Percentiles rank a stretch among this genome's conserved stretches.
phyloP scores from a whole-genome alignment of 2,329 filamentous ascomycete species.

The Annulohypoxylon truncatum region DNA sequence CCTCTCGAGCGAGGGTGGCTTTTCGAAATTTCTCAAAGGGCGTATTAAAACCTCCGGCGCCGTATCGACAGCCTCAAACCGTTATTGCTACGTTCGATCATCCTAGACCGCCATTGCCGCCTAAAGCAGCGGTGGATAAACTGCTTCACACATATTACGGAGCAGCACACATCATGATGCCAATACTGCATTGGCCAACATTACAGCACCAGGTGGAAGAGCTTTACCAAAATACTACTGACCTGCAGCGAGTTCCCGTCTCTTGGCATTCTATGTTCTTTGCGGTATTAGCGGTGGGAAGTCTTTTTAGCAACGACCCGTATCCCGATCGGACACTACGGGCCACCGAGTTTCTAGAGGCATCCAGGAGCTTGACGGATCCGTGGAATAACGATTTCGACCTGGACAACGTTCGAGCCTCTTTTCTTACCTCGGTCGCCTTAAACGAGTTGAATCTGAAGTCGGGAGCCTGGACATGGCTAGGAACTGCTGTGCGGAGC shows the following conservation, averaged over 20 bases:
- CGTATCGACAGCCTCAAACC: constrained; percentile 67
- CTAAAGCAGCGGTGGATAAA: constrained; percentile 75
- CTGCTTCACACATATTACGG: constrained; percentile 81
- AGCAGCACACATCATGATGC: constrained; percentile 82
- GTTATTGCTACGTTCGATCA: constrained; percentile 58
- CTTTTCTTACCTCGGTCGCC: constrained; percentile 80
- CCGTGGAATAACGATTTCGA: constrained; percentile 84
- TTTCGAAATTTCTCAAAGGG: constrained; percentile 80
- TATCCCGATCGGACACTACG: constrained; percentile 64
- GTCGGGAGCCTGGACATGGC: constrained; percentile 86
- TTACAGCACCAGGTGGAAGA: constrained; percentile 82
- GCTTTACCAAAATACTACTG: constrained; percentile 75
- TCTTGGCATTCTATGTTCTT: constrained; percentile 86
- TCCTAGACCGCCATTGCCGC: constrained; percentile 74
- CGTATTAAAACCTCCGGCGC: constrained; percentile 81
- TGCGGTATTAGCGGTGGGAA: constrained; percentile 83
- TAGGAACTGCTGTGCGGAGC: constrained; percentile 81
- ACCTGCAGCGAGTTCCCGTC: constrained; percentile 69
- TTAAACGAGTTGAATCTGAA: constrained; percentile 88
- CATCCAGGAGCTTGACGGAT: constrained; percentile 76
- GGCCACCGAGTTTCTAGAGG: constrained; percentile 75
- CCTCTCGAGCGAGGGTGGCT: constrained; percentile 77
- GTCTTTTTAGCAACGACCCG: constrained; percentile 73
- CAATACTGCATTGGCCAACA: constrained; percentile 87
- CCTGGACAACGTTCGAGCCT: constrained; percentile 78